A percentile compares a stretch with the other conserved stretches of the same genome.
Evolutionary conservation across 1,284 basidiomycete species (phyloP).

Genomic region (Psilocybe mexicana): DNA sequence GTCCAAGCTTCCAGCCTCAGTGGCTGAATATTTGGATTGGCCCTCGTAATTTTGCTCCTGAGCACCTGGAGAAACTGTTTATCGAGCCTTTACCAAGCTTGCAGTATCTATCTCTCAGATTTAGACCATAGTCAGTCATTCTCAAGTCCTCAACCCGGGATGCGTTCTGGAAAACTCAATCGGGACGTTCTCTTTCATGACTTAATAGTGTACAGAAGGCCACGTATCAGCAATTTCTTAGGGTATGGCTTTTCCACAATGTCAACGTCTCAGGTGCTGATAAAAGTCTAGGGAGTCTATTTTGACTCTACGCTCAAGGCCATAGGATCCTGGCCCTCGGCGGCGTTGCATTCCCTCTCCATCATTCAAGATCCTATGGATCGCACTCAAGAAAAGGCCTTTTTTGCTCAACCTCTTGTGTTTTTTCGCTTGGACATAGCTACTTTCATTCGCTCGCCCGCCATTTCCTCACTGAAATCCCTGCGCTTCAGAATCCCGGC

Average conservation of each 20-base stretch:
- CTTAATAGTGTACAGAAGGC: conserved; percentile 58
- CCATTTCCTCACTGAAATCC: conserved; percentile 40
- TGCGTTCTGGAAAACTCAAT: not conserved
- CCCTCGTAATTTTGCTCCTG: conserved; percentile 62
- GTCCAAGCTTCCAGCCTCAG: conserved; percentile 36
- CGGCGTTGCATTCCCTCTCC: conserved; percentile 48
- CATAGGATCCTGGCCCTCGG: conserved; percentile 57
- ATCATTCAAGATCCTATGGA: conserved; percentile 67
- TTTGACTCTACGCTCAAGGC: conserved; percentile 61
- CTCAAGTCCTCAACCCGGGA: not conserved
- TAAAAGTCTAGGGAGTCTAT: conserved; percentile 54
- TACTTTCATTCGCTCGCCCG: conserved; percentile 46
- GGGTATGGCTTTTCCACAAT: conserved; percentile 34
- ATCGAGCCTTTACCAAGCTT: conserved; percentile 38
- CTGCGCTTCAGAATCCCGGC: conserved; percentile 63
- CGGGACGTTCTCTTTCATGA: not conserved
- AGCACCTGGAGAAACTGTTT: conserved; percentile 64
- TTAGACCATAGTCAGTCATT: conserved; percentile 65
- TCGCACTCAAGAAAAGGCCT: conserved; percentile 36
- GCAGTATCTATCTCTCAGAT: conserved; percentile 52
- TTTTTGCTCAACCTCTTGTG: conserved; percentile 69
- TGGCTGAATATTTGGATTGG: conserved; percentile 58
- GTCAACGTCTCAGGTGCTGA: not conserved
- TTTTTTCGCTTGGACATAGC: conserved; percentile 64
- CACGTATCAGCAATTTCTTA: conserved; percentile 69